Evolutionary conservation across 2,329 filamentous ascomycete species (phyloP).

Genomic region (Verticillium dahliae): DNA sequence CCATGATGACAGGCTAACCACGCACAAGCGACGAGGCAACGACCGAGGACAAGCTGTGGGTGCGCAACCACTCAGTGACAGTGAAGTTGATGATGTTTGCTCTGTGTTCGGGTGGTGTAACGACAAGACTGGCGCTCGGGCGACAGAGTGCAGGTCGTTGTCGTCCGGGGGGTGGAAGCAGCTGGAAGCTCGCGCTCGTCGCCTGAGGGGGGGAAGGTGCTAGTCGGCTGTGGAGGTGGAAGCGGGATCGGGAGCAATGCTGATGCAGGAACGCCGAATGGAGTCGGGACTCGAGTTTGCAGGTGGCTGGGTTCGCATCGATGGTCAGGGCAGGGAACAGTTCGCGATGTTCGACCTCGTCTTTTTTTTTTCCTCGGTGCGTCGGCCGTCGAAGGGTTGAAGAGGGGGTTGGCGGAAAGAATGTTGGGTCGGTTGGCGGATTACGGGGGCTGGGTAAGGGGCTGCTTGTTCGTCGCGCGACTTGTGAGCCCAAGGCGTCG

Average conservation of each 20-base stretch:
- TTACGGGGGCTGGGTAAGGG: not conserved
- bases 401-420: slow-evolving; percentile 4
- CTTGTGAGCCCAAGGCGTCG: not conserved
- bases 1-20: slow-evolving; percentile 46
- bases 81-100: not conserved
- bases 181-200: not conserved
- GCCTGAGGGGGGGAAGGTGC: not conserved
- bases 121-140: not conserved
- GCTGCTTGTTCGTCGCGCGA: not conserved
- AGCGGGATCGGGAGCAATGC: slow-evolving; percentile 1
- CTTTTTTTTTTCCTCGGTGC: slow-evolving; percentile 22
- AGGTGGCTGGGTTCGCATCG: slow-evolving; percentile 40
- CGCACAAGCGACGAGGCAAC: slow-evolving; percentile 22
- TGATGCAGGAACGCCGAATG: slow-evolving; percentile 16
- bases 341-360: slow-evolving; percentile 25
- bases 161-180: not conserved
- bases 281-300: slow-evolving; percentile 26
- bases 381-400: slow-evolving; percentile 6
- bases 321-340: slow-evolving; percentile 20
- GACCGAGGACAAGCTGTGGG: slow-evolving; percentile 8
- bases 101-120: not conserved
- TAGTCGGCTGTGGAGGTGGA: not conserved
- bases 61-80: slow-evolving; percentile 4
- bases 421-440: not conserved
- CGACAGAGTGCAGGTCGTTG: not conserved